Conservation (phyloP, 768 basidiomycete species). For the Amanita pallidorosea region DNA sequence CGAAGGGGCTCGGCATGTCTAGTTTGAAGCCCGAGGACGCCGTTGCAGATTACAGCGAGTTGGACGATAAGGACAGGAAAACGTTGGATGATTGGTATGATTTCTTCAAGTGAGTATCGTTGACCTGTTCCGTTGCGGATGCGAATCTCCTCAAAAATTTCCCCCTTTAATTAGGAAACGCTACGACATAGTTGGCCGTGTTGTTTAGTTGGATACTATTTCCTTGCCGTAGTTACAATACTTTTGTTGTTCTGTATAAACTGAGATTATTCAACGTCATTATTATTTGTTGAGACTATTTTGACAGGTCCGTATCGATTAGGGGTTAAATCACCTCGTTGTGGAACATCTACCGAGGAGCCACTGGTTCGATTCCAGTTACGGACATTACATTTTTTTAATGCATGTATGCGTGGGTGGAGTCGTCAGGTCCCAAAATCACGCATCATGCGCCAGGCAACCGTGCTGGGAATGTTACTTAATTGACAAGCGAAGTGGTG, state of each 20-base stretch:
- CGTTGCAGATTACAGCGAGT: constrained; percentile 69
- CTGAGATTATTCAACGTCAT: neutral
- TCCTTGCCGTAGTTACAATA: neutral
- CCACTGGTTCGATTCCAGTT: constrained; percentile 24
- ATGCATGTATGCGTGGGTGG: too few species aligned
- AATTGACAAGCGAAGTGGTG: too few species aligned
- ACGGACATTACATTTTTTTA: constrained; percentile 13
- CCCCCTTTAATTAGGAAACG: constrained; percentile 44
- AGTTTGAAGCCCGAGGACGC: constrained; percentile 83
- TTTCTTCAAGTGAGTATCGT: constrained; percentile 69
- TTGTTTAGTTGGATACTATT: constrained; percentile 18
- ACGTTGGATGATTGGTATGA: constrained; percentile 82
- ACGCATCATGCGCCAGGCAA: neutral
- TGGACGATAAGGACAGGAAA: constrained; percentile 64
- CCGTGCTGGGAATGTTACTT: too few species aligned
- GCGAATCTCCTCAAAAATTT: neutral
- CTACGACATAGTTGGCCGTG: constrained; percentile 79
- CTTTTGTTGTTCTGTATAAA: neutral
- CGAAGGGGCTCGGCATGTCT: constrained; percentile 80
- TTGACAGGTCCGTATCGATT: constrained; percentile 17
- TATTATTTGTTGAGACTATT: neutral
- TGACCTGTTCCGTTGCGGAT: neutral
- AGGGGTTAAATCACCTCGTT: constrained; percentile 25
- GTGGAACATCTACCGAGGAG: constrained; percentile 18
- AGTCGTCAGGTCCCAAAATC: neutral